phyloP scores from a whole-genome alignment of 306 rosid genomes.

The Aeschynomene evenia region DNA sequence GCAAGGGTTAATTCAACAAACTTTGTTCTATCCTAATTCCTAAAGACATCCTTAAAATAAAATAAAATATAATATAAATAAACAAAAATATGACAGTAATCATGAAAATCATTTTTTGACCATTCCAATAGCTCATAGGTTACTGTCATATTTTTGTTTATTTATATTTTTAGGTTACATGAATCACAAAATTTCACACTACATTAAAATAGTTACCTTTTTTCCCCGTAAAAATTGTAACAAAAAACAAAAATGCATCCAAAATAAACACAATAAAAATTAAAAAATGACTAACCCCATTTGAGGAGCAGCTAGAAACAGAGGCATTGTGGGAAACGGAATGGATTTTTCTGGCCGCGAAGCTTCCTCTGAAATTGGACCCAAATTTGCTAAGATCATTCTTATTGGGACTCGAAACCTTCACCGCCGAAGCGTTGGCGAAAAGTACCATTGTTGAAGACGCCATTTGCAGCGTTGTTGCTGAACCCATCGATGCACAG shows the following conservation, averaged over 20 bases:
- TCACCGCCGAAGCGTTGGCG: conserved; percentile 32
- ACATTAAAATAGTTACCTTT: no score
- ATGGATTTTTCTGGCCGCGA: conserved; percentile 28
- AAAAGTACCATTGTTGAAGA: conserved; percentile 28
- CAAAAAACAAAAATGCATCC: no score
- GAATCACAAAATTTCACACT: no score
- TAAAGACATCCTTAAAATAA: conserved; percentile 13
- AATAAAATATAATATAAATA: neutral
- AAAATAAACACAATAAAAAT: neutral
- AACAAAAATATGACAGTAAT: neutral
- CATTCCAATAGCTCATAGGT: neutral
- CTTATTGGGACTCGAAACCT: conserved; percentile 1
- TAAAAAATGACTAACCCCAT: conserved; percentile 47
- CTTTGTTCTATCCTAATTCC: conserved; percentile 9
- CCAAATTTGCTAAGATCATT: neutral
- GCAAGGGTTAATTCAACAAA: neutral
- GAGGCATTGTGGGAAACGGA: conserved; percentile 55
- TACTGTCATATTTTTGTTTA: no score
- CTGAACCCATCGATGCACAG: conserved; percentile 38
- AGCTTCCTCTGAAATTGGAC: conserved; percentile 27
- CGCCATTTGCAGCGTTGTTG: conserved; percentile 44
- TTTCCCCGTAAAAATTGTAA: neutral
- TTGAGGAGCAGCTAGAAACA: conserved; percentile 43
- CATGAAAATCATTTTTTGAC: neutral
- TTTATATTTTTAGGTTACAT: no score